Conservation (phyloP, 345 rosid species). For the Populus euphratica region DNA sequence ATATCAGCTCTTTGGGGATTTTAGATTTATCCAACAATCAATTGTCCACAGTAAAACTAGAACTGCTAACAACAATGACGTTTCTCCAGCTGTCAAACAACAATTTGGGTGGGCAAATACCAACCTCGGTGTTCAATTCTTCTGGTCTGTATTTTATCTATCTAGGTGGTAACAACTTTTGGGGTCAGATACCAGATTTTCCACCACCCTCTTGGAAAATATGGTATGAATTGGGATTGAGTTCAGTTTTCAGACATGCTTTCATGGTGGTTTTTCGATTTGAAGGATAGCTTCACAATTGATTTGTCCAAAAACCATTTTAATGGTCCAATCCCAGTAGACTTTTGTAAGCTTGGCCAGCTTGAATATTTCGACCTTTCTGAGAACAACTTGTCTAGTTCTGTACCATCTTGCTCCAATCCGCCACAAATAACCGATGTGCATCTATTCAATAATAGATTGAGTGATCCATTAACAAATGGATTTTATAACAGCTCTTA, state of each 20-base stretch:
- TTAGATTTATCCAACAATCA: constrained; percentile 23
- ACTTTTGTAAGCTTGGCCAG: not conserved
- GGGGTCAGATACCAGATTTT: not conserved
- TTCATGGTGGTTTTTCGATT: not conserved
- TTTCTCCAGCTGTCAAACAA: no score
- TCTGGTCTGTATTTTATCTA: not conserved
- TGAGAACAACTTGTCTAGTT: not conserved
- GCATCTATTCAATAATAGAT: not conserved
- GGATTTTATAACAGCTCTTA: not conserved
- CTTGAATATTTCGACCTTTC: constrained; percentile 4
- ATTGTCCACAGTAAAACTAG: no score
- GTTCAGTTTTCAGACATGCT: not conserved
- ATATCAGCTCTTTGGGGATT: accelerated
- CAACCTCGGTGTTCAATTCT: not conserved
- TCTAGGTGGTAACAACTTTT: constrained; percentile 5
- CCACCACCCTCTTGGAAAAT: no score
- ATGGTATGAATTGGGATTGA: not conserved
- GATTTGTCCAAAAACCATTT: not conserved
- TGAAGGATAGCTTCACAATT: no score
- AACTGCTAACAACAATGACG: accelerated
- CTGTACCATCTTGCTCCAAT: not conserved
- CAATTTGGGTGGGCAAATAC: not conserved
- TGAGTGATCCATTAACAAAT: not conserved
- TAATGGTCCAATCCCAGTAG: not conserved
- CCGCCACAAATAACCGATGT: not conserved